phyloP scores from a whole-genome alignment of 2,329 filamentous ascomycete species.

The Cytospora paraplurivora region DNA sequence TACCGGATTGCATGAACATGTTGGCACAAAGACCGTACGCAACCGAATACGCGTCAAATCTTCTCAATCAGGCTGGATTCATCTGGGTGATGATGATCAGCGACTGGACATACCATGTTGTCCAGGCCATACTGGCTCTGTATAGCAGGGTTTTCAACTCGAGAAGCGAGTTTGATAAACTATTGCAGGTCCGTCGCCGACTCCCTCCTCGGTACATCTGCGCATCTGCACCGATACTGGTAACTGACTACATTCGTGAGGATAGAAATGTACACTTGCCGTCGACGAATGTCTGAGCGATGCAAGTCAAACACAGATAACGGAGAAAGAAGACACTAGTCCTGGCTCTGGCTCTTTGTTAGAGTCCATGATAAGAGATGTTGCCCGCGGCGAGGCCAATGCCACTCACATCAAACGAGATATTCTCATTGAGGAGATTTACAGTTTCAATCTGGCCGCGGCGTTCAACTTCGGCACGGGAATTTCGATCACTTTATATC shows the following conservation, averaged over 20 bases:
- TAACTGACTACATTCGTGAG: neutral
- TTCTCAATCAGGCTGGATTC: neutral
- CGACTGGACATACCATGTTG: neutral
- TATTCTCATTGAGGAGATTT: neutral
- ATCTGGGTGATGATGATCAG: conserved; percentile 2
- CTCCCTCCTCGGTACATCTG: neutral
- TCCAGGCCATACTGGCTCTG: neutral
- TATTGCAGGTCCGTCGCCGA: neutral
- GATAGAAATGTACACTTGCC: neutral
- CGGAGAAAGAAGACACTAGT: neutral
- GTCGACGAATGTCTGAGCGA: neutral
- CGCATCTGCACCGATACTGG: neutral
- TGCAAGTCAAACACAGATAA: neutral
- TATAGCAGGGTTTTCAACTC: neutral
- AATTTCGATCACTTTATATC: neutral
- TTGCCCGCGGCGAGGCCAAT: neutral
- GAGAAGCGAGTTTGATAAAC: neutral
- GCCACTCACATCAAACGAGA: neutral
- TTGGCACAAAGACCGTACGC: neutral
- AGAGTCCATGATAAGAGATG: neutral
- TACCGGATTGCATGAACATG: conserved; percentile 1
- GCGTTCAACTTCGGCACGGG: conserved; percentile 1
- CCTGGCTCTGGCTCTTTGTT: neutral
- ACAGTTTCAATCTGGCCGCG: conserved; percentile 6
- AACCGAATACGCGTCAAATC: conserved; percentile 2